Evolutionary conservation across 2,329 filamentous ascomycete genomes (phyloP).

Genomic region (Fusarium nygamai): DNA sequence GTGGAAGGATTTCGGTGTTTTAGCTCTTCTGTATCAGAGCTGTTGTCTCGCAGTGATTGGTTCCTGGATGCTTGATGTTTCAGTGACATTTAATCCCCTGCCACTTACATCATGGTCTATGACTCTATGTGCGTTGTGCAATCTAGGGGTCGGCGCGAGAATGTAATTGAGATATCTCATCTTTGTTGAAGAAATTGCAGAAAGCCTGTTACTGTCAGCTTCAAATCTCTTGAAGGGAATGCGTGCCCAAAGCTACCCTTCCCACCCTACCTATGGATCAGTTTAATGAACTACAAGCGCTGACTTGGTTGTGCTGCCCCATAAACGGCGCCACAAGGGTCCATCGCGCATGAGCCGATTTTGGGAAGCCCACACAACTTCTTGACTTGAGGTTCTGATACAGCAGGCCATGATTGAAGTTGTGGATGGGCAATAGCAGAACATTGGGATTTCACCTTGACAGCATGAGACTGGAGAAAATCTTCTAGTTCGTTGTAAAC

Average conservation of each 20-base stretch:
- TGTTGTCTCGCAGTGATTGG: neutral
- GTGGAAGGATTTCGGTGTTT: neutral
- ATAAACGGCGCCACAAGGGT: conserved; percentile 37
- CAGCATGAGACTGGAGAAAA: neutral
- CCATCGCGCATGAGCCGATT: conserved; percentile 34
- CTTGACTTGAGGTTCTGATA: neutral
- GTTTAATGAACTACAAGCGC: neutral
- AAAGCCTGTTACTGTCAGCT: conserved; percentile 1
- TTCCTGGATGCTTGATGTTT: conserved; percentile 2
- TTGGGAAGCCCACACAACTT: conserved; percentile 25
- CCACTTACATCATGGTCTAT: conserved; percentile 32
- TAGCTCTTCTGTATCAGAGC: neutral
- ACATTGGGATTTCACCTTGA: neutral
- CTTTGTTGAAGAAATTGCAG: neutral
- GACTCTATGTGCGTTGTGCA: neutral
- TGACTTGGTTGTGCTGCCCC: conserved; percentile 12
- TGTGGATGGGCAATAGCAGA: neutral
- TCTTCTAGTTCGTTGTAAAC: conserved; percentile 8
- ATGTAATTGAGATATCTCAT: neutral
- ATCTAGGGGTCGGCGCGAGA: neutral
- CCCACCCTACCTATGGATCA: neutral
- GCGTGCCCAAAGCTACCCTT: neutral
- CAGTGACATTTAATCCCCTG: conserved; percentile 19
- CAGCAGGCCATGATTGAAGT: neutral
- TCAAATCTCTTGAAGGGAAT: neutral